Evolutionary conservation across 257 asterid species (phyloP), one percentile per base, ranked within the genome.

Genomic region (Solanum lignicaule): DNA sequence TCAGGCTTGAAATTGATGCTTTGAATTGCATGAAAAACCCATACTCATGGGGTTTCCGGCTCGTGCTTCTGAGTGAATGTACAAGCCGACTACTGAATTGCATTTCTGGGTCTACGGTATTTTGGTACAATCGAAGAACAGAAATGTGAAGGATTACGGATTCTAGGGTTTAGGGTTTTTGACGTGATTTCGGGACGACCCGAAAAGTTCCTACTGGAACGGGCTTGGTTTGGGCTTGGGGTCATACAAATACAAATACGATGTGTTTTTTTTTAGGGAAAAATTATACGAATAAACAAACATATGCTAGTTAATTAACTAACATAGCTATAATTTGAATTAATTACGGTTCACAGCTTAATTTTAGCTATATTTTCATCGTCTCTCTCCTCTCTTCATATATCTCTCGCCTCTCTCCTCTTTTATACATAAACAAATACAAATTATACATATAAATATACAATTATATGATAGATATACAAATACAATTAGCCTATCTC

Each of bases 1-100:
- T 94, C 48, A 95, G 93, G 92, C 92, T 93, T 60, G 98, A 94
- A 88, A 96, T 93, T 87, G 95, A 94, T 86, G 96, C 94, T 62
- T 87, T 69, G 89, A 91, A 92, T 88, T 89, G 98, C 25, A 91
- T 89, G 8, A 62, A 85, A 21, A 72, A 55, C 55, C 82, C 32
- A 79, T 27, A 60, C 43, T 38, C 36, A 21, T 31, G 62, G 2
- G 1, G 2, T 55, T 55, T 55, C 62, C n/a, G 71, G 84, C 3
- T 18, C 9, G 41, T 25, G 75, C 84, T 6, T 52, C 62, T 31
- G 4, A 13, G 84, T 23, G 89, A 83, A 83, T 46, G 43, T 46
- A 74, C 7, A 31, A 36, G 23, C 15, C 32, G 36, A 5, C 18
- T 66, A n/a, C 35, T 84, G 31, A 84, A 86, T 62, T 52, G 73